These are phyloP conservation scores for Teratosphaeria epicoccoides DNA, from an alignment of 2,329 filamentous ascomycete species.

Conservation along the genomic window DNA sequence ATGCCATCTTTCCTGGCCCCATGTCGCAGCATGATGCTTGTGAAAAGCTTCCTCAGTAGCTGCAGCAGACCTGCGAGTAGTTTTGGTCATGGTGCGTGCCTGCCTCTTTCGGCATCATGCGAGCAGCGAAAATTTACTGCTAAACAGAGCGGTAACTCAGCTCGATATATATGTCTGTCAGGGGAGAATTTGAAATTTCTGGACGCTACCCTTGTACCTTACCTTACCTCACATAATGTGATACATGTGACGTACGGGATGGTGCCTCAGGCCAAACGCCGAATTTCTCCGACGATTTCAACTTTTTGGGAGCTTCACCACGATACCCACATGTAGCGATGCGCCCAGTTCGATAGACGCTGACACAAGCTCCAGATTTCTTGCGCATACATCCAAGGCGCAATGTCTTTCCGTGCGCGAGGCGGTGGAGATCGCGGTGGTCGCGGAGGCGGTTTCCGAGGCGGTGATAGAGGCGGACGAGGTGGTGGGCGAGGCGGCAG, in stretches of 20 bases:
- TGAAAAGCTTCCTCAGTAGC: constrained; percentile 21
- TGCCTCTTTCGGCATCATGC: not conserved
- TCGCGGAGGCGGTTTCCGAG: constrained; percentile 5
- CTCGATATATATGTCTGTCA: too few species aligned
- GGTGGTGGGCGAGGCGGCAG: constrained; percentile 16
- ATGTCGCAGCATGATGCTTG: constrained; percentile 21
- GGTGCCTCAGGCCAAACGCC: not conserved
- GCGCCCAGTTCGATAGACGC: not conserved
- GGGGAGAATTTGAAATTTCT: too few species aligned
- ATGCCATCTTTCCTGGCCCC: constrained; percentile 21
- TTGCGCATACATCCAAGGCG: not conserved
- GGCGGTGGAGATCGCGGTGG: constrained; percentile 13
- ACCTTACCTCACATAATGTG: too few species aligned
- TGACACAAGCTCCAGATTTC: not conserved
- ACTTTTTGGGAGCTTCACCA: not conserved
- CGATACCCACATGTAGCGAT: not conserved
- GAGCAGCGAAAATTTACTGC: too few species aligned
- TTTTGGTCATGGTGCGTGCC: not conserved
- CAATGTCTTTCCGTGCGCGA: constrained; percentile 15
- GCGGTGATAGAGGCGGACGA: constrained; percentile 14
- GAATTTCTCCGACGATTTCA: not conserved
- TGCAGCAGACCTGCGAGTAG: not conserved
- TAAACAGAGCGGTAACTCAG: too few species aligned
- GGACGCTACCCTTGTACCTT: too few species aligned
- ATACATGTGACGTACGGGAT: too few species aligned